Conservation (phyloP, 345 rosid species). For the Arabidopsis arenosa region DNA sequence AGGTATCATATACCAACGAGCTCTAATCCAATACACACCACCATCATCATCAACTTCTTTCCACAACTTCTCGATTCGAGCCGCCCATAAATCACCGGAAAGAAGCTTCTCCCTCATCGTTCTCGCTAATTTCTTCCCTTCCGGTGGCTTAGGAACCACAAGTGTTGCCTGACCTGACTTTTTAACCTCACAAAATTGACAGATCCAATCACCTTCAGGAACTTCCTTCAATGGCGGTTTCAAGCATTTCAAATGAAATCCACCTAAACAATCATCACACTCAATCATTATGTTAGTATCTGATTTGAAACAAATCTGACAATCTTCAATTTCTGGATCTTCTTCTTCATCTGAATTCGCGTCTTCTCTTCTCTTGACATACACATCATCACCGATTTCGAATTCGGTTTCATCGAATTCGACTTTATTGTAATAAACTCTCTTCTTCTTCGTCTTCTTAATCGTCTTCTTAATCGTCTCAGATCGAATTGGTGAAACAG, state of each 20-base stretch:
- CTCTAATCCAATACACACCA: conserved; percentile 75
- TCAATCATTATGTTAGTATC: conserved; percentile 77
- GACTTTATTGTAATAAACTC: conserved; percentile 72
- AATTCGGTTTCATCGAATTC: conserved; percentile 75
- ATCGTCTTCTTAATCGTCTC: conserved; percentile 48
- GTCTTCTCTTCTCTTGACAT: conserved; percentile 86
- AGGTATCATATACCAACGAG: conserved; percentile 84
- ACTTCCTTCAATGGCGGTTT: conserved; percentile 74
- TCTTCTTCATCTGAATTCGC: conserved; percentile 69
- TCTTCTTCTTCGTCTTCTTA: conserved; percentile 47
- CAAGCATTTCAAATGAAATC: conserved; percentile 92
- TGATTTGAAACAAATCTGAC: conserved; percentile 72
- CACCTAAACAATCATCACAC: conserved; percentile 88
- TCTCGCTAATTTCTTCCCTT: conserved; percentile 69
- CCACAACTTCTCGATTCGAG: conserved; percentile 81
- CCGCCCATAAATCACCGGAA: conserved; percentile 85
- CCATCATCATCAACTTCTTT: conserved; percentile 65
- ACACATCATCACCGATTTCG: conserved; percentile 78
- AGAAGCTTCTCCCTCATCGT: conserved; percentile 92
- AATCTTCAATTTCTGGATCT: conserved; percentile 77
- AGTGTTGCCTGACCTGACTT: conserved; percentile 56
- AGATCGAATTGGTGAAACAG: conserved; percentile 56
- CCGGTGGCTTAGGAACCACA: conserved; percentile 58
- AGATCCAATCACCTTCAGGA: conserved; percentile 94
- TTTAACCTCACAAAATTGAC: conserved; percentile 66